These are phyloP conservation scores for Hypsizygus marmoreus DNA, from an alignment of 768 basidiomycete genomes.

Conservation along the genomic window DNA sequence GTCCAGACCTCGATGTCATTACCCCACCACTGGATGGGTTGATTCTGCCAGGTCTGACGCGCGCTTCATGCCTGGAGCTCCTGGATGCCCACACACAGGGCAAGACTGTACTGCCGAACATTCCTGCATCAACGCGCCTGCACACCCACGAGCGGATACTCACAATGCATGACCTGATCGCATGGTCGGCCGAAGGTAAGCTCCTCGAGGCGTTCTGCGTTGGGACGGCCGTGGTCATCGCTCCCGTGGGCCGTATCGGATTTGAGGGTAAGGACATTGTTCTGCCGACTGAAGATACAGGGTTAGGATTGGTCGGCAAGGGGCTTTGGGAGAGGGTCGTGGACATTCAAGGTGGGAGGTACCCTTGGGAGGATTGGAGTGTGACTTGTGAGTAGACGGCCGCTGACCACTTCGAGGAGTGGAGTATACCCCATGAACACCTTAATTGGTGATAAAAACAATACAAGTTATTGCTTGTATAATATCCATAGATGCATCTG, in stretches of 20 bases:
- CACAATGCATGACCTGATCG: conserved; percentile 58
- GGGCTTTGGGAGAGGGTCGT: conserved; percentile 67
- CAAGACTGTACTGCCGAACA: conserved; percentile 41
- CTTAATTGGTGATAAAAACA: too few relatives aligned
- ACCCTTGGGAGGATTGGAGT: conserved; percentile 67
- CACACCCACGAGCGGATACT: conserved; percentile 58
- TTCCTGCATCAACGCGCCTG: conserved; percentile 37
- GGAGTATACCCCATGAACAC: too few relatives aligned
- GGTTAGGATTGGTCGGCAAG: conserved; percentile 57
- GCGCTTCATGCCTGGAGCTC: conserved; percentile 71
- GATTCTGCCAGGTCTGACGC: conserved; percentile 91
- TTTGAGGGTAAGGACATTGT: conserved; percentile 46
- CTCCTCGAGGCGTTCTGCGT: conserved; percentile 77
- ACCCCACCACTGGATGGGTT: conserved; percentile 87
- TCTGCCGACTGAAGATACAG: conserved; percentile 49
- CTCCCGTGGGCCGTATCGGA: conserved; percentile 60
- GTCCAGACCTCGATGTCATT: conserved; percentile 74
- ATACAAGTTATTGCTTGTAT: too few relatives aligned
- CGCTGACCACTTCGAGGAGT: too few relatives aligned
- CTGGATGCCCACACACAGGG: conserved; percentile 60
- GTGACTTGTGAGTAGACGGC: conserved; percentile 40
- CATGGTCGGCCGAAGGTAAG: conserved; percentile 47
- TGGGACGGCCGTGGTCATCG: conserved; percentile 77
- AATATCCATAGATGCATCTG: too few relatives aligned
- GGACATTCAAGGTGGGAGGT: conserved; percentile 71